phyloP scores from a whole-genome alignment of 495 filamentous ascomycete genomes.

The Aspergillus incahuasiensis region DNA sequence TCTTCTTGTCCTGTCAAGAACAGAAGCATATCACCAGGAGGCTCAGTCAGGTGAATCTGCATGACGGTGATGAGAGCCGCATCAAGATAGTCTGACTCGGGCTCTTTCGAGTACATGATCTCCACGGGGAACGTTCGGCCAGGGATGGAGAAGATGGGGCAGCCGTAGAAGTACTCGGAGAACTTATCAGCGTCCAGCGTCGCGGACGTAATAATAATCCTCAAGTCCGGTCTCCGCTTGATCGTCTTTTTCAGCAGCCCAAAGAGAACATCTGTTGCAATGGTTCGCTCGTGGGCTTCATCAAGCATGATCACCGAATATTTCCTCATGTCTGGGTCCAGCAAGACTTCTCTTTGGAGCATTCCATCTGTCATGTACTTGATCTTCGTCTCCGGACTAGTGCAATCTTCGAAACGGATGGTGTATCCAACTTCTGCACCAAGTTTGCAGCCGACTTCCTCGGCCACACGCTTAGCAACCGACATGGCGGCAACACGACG shows the following conservation, averaged over 20 bases:
- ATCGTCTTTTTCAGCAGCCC: constrained; percentile 91
- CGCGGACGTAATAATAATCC: constrained; percentile 92
- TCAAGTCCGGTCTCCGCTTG: constrained; percentile 78
- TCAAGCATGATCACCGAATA: constrained; percentile 98
- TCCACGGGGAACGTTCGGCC: constrained; percentile 93
- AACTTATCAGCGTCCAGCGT: constrained; percentile 98
- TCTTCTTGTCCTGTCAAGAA: constrained; percentile 98
- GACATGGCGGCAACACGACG: constrained; percentile 96
- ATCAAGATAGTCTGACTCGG: constrained; percentile 93
- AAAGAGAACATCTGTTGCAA: constrained; percentile 93
- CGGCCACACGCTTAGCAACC: constrained; percentile 92
- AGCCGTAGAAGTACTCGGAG: constrained; percentile 88
- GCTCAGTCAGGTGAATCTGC: constrained; percentile 94
- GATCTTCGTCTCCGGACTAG: constrained; percentile 83
- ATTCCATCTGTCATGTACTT: constrained; percentile 99
- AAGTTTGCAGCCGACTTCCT: constrained; percentile 89
- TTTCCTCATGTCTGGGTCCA: constrained; percentile 79
- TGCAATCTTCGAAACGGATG: constrained; percentile 95
- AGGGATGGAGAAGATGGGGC: constrained; percentile 94
- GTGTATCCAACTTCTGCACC: constrained; percentile 96
- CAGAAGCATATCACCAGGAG: constrained; percentile 84
- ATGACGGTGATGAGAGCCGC: constrained; percentile 94
- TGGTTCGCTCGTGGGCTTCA: constrained; percentile 96
- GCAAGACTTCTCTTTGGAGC: constrained; percentile 88
- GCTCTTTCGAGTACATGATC: constrained; percentile 89